Conservation (phyloP, 176 grass and related monocot species). For the Ampelocalamus luodianensis region DNA sequence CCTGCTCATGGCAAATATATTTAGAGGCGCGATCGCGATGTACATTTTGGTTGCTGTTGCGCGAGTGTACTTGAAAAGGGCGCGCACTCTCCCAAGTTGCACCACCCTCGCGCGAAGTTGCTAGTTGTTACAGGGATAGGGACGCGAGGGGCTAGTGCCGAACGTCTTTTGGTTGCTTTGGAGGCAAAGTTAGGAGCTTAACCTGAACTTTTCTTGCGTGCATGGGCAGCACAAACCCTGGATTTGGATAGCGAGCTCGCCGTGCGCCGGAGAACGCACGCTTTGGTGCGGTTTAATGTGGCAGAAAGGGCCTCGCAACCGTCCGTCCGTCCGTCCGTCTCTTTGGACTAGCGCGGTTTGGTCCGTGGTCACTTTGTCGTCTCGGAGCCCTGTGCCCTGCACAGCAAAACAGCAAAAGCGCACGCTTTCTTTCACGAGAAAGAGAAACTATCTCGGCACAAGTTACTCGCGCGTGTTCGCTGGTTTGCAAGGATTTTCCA, state of each 20-base stretch:
- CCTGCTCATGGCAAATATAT: neutral
- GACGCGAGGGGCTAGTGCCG: slow-evolving; percentile 12
- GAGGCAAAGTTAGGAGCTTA: neutral
- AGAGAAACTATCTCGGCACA: too few relatives aligned
- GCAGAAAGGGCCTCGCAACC: too few relatives aligned
- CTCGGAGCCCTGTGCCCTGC: too few relatives aligned
- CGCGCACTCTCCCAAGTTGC: neutral
- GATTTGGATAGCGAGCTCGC: neutral
- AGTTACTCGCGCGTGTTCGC: too few relatives aligned
- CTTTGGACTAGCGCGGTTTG: too few relatives aligned
- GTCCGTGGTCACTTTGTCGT: too few relatives aligned
- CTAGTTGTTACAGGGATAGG: slow-evolving; percentile 39
- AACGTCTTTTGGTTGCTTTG: slow-evolving; percentile 22
- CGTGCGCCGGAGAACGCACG: too few relatives aligned
- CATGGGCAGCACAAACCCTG: neutral
- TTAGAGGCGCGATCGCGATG: neutral
- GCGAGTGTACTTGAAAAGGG: slow-evolving; percentile 28
- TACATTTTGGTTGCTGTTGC: neutral
- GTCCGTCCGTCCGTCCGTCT: too few relatives aligned
- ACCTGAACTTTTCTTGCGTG: slow-evolving; percentile 24
- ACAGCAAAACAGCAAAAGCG: too few relatives aligned
- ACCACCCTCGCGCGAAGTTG: neutral
- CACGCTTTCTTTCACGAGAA: too few relatives aligned
- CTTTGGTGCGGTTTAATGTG: too few relatives aligned
- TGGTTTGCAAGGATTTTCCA: too few relatives aligned